Percentiles rank a stretch among this genome's conserved stretches.
Evolutionary conservation across 176 grass and related monocot genomes (phyloP).

Genomic region (Bromus sterilis): DNA sequence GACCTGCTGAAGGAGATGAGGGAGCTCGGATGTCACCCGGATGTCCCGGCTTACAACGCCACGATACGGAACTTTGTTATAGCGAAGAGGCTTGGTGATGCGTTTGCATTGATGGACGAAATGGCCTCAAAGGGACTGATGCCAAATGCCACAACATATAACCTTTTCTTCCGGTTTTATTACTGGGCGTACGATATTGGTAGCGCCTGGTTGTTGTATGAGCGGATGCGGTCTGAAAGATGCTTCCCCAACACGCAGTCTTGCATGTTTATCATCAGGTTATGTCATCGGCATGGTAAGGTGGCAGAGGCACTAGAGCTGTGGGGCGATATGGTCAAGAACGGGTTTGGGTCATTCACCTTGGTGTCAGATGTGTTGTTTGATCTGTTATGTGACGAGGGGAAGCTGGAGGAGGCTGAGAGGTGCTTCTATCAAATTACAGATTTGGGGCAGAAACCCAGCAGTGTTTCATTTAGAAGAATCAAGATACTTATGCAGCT

Average conservation of each 20-base stretch:
- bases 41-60: constrained; percentile 62
- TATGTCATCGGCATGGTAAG: constrained; percentile 49
- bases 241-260: constrained; percentile 85
- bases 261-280: constrained; percentile 83
- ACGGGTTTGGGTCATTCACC: constrained; percentile 67
- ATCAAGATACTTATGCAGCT: constrained; percentile 90
- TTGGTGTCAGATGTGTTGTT: constrained; percentile 82
- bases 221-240: constrained; percentile 47
- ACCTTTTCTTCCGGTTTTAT: constrained; percentile 83
- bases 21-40: constrained; percentile 67
- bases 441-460: constrained; percentile 63
- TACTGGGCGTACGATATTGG: constrained; percentile 71
- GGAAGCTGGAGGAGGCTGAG: constrained; percentile 72
- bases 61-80: constrained; percentile 77
- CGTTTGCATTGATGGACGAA: constrained; percentile 70
- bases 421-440: constrained; percentile 77
- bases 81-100: constrained; percentile 74
- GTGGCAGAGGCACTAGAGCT: constrained; percentile 51
- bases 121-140: constrained; percentile 51
- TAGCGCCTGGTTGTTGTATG: constrained; percentile 48
- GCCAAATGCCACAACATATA: constrained; percentile 83
- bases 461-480: constrained; percentile 59
- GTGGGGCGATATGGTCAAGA: constrained; percentile 76
- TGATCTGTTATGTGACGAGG: constrained; percentile 73
- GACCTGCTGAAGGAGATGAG: constrained; percentile 76